Conservation (phyloP, 2,329 filamentous ascomycete genomes). For the Juglanconis oblonga region DNA sequence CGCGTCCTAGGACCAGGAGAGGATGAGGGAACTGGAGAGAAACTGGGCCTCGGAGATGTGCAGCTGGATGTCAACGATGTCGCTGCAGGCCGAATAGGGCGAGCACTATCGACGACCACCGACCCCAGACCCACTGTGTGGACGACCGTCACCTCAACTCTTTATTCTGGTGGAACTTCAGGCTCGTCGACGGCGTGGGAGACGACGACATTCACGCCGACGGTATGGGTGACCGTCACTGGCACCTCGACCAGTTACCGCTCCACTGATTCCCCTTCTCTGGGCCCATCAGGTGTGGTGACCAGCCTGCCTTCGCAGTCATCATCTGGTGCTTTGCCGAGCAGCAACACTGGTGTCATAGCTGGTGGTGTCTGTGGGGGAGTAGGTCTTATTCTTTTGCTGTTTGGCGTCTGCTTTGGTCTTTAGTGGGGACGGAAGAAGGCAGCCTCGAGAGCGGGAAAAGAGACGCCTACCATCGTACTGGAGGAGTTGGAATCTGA, state of each 20-base stretch:
- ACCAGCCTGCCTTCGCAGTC: neutral
- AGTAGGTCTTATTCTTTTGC: neutral
- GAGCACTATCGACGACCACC: too few species aligned
- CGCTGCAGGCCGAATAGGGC: too few species aligned
- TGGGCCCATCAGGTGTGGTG: neutral
- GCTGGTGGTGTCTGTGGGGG: neutral
- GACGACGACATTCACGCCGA: too few species aligned
- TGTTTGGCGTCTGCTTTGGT: neutral
- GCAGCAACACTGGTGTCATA: neutral
- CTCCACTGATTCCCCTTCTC: accelerated
- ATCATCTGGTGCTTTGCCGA: neutral
- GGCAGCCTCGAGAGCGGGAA: neutral
- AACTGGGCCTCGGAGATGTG: too few species aligned
- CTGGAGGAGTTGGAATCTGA: neutral
- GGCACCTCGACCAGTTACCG: neutral
- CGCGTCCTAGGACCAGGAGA: too few species aligned
- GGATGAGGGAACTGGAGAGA: too few species aligned
- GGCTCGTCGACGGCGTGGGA: neutral
- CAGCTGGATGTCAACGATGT: too few species aligned
- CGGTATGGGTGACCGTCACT: too few species aligned
- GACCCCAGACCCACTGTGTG: too few species aligned
- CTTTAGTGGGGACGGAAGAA: neutral
- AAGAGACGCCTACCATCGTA: neutral
- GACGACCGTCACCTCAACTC: too few species aligned
- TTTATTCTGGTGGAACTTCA: neutral